These are phyloP conservation scores for Lasiodiplodia sp. DNA, from an alignment of 2,329 filamentous ascomycete species.

Conservation along the genomic window DNA sequence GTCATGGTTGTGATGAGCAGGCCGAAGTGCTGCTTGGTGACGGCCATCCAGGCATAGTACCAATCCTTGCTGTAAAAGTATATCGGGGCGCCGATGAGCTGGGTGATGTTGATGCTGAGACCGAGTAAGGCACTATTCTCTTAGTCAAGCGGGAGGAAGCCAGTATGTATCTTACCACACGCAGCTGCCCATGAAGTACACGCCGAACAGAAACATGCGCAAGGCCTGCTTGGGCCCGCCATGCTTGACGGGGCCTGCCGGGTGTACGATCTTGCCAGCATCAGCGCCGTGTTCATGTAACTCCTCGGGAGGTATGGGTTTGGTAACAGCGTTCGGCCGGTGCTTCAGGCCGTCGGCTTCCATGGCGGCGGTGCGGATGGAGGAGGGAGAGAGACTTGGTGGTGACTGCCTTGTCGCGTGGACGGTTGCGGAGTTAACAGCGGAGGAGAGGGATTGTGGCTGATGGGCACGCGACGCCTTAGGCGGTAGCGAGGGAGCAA, in stretches of 20 bases:
- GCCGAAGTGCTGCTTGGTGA: slow-evolving; percentile 86
- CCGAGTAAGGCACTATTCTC: slow-evolving; percentile 15
- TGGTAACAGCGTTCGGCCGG: slow-evolving; percentile 35
- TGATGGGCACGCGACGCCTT: slow-evolving; percentile 13
- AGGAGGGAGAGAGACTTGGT: background rate
- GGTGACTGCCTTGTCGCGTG: slow-evolving; percentile 3
- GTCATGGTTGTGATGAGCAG: slow-evolving; percentile 80
- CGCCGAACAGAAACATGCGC: slow-evolving; percentile 52
- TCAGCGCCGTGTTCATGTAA: slow-evolving; percentile 15
- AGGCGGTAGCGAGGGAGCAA: slow-evolving; percentile 6
- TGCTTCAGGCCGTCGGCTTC: slow-evolving; percentile 41
- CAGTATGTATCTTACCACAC: slow-evolving; percentile 44
- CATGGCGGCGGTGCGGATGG: slow-evolving; percentile 33
- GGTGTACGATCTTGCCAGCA: slow-evolving; percentile 36
- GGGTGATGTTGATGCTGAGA: slow-evolving; percentile 64
- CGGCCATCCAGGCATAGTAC: slow-evolving; percentile 84
- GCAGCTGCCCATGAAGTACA: slow-evolving; percentile 55
- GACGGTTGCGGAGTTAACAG: slow-evolving; percentile 17
- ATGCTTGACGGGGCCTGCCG: slow-evolving; percentile 51
- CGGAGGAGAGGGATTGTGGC: slow-evolving; percentile 1
- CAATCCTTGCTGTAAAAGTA: slow-evolving; percentile 77
- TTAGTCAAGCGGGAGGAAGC: slow-evolving; percentile 28
- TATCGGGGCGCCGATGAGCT: slow-evolving; percentile 75
- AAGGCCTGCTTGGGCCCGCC: slow-evolving; percentile 51
- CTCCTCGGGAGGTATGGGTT: slow-evolving; percentile 20